These are phyloP conservation scores for Teunomyces cretensis DNA, from an alignment of 805 yeast genomes.

Conservation along the genomic window DNA sequence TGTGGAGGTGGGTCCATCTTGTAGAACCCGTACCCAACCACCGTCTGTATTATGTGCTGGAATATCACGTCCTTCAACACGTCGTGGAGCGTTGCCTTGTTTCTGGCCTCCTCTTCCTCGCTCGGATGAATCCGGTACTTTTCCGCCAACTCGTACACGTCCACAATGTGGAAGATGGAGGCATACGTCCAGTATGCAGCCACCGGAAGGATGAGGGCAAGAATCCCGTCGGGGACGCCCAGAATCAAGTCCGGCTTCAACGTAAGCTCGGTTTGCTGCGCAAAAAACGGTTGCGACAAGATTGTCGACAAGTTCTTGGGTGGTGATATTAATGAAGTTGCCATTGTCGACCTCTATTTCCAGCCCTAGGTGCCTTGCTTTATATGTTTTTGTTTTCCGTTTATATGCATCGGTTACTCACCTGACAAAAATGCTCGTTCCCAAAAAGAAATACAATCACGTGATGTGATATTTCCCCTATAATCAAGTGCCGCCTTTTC, in stretches of 20 bases:
- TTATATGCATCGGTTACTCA: no score
- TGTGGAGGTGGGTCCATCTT: constrained; percentile 55
- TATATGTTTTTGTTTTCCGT: not conserved
- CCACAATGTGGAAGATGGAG: constrained; percentile 70
- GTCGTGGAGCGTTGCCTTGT: constrained; percentile 66
- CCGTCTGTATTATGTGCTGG: constrained; percentile 83
- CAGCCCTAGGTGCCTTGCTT: not conserved
- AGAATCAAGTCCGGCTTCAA: constrained; percentile 47
- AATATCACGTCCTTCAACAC: constrained; percentile 79
- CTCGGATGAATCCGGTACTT: constrained; percentile 88
- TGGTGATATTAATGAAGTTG: constrained; percentile 4
- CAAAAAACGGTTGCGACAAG: constrained; percentile 12
- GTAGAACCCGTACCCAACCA: constrained; percentile 59
- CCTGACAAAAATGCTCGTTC: no score
- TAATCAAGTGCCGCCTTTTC: no score
- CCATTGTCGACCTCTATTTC: not conserved
- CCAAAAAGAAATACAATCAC: no score
- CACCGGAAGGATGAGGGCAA: constrained; percentile 75
- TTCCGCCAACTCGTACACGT: constrained; percentile 73
- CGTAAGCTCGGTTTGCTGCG: constrained; percentile 14
- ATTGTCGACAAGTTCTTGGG: constrained; percentile 19
- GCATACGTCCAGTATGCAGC: constrained; percentile 83
- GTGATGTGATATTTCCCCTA: no score
- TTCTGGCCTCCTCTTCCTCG: constrained; percentile 74
- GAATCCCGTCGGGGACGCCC: constrained; percentile 67